Evolutionary conservation across 2,329 filamentous ascomycete genomes (phyloP).

Genomic region (Pestalotiopsis fici): DNA sequence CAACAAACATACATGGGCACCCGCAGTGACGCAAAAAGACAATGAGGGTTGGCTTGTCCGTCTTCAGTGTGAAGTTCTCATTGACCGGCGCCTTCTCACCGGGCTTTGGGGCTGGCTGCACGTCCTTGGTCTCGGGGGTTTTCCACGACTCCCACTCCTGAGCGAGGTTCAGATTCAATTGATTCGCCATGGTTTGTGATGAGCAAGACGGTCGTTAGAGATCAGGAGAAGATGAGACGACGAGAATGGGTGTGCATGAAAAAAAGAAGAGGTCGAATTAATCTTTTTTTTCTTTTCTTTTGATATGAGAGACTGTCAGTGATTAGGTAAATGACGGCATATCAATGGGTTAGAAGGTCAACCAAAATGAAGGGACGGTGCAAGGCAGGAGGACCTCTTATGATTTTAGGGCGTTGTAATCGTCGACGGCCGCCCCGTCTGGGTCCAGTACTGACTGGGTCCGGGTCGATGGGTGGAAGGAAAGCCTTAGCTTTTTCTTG

Average conservation of each 20-base stretch:
- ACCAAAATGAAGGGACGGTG: not conserved
- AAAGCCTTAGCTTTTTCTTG: too few species aligned
- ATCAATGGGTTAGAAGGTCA: not conserved
- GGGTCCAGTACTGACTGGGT: too few species aligned
- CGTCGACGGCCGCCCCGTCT: not conserved
- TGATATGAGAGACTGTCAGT: too few species aligned
- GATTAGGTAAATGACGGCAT: not conserved
- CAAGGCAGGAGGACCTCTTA: not conserved
- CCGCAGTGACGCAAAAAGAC: slow-evolving; percentile 74
- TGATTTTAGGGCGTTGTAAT: not conserved
- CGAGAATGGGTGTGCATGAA: not conserved
- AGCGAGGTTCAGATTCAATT: slow-evolving; percentile 25
- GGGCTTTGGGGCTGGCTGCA: slow-evolving; percentile 49
- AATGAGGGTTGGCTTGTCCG: slow-evolving; percentile 59
- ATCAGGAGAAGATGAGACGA: not conserved
- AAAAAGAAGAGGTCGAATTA: not conserved
- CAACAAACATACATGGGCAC: slow-evolving; percentile 65
- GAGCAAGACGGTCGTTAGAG: not conserved
- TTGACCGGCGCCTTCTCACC: slow-evolving; percentile 58
- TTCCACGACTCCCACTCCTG: slow-evolving; percentile 43
- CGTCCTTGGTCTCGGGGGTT: slow-evolving; percentile 39
- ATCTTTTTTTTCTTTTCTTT: too few species aligned
- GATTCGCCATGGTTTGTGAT: slow-evolving; percentile 2
- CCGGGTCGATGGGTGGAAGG: not conserved
- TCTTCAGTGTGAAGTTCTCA: slow-evolving; percentile 51